Conservation (phyloP, 2,329 filamentous ascomycete species). For the Arachnomyces sp. region DNA sequence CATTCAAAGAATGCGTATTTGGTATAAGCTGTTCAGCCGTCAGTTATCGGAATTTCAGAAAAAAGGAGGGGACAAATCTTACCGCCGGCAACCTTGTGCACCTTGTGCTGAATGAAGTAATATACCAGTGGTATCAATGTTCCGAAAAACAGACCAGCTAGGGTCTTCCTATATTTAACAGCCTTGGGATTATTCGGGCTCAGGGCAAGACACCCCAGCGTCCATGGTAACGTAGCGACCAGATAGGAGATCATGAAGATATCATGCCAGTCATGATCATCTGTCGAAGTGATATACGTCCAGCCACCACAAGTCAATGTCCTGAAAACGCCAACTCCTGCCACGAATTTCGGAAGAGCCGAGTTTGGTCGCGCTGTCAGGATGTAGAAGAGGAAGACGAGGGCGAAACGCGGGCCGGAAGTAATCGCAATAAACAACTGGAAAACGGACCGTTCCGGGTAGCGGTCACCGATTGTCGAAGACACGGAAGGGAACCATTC, state of each 20-base stretch:
- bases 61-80: slow-evolving; percentile 27
- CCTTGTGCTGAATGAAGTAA: slow-evolving; percentile 98
- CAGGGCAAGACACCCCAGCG: slow-evolving; percentile 75
- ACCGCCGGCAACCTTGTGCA: slow-evolving; percentile 91
- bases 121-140: slow-evolving; percentile 86
- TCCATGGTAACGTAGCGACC: slow-evolving; percentile 92
- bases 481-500: slow-evolving; percentile 98
- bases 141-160: slow-evolving; percentile 79
- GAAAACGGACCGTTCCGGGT: slow-evolving; percentile 93
- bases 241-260: slow-evolving; percentile 99
- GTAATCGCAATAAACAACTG: slow-evolving; percentile 96
- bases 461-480: slow-evolving; percentile 92
- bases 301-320: slow-evolving; percentile 93
- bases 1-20: slow-evolving; percentile 98
- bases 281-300: slow-evolving; percentile 97
- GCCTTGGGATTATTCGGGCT: slow-evolving; percentile 78
- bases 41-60: slow-evolving; percentile 13
- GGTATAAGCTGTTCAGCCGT: slow-evolving; percentile 66
- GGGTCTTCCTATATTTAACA: slow-evolving; percentile 79
- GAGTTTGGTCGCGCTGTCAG: slow-evolving; percentile 70
- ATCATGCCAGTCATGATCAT: slow-evolving; percentile 97
- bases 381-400: slow-evolving; percentile 88
- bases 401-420: slow-evolving; percentile 82
- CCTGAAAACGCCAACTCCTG: slow-evolving; percentile 71
- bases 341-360: slow-evolving; percentile 72